Evolutionary conservation across 441 rosid genomes (phyloP), one percentile per base, ranked within the genome.

Genomic region (Croton laevigatus): DNA sequence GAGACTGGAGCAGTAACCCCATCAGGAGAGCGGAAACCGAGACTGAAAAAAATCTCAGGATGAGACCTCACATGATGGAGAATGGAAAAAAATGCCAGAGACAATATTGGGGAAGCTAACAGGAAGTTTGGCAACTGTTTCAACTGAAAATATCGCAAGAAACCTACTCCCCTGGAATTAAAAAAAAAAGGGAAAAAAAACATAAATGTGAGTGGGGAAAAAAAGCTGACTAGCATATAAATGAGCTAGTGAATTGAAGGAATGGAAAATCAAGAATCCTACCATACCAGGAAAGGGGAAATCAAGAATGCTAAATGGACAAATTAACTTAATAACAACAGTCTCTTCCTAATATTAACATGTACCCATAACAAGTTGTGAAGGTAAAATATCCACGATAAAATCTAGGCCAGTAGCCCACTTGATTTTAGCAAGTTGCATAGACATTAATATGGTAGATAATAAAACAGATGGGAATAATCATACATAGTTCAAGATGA

Each of bases 91-190:
- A 89, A 73, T 20, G 97, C 89, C 77, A 89, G 72, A 64, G 89
- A 84, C 42, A 92, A 79, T 68, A 92, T 81, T 9, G 98, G 98
- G 34, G 98, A 89, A 73, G 98, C 98, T 38, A 92, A 89, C 27
- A 94, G 88, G 87, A 91, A 94, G 81, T 92, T 94, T 63, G 98
- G 98, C 80, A 92, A 71, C 81, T 92, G 97, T 75, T 89, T 91
- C 20, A 86, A 73, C 64, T 86, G 89, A 81, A 94, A 94, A 80
- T 89, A 92, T 64, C 72, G 88, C 83, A 94, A 82, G 86, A 94
- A 92, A 52, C 98, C 98, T 68, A 88, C 96, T 76, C 91, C 88
- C 96, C 98, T 94, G 74, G 74, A 71, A 81, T 22, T 27, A 27
- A 27, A 51, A 76, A 76, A 68, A 11, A n/a, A n/a, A n/a, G n/a